Evolutionary conservation across 2,329 filamentous ascomycete species (phyloP).

Genomic region (Didymosphaeria variabile): DNA sequence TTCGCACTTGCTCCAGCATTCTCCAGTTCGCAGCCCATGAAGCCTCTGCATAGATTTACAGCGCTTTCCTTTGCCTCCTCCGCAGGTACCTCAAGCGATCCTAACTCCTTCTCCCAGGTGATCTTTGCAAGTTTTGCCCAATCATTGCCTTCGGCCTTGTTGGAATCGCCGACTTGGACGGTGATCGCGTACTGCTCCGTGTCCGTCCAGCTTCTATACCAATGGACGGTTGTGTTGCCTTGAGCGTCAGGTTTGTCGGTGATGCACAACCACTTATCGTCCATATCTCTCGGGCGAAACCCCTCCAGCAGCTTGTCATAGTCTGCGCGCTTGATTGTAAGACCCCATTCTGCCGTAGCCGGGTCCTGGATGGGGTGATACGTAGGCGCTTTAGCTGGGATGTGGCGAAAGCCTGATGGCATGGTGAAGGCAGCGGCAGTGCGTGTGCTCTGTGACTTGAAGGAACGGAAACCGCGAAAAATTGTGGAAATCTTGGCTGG

Average conservation of each 20-base stretch:
- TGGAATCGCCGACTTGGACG: neutral
- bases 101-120: neutral
- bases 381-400: neutral
- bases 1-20: neutral
- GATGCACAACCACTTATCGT: constrained; percentile 1
- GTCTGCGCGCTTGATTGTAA: neutral
- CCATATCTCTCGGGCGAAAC: constrained; percentile 4
- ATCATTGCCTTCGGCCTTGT: neutral
- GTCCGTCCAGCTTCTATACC: constrained; percentile 1
- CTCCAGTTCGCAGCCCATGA: neutral
- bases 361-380: constrained; percentile 4
- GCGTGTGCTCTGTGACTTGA: neutral
- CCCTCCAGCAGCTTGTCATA: constrained; percentile 6
- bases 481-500: no score
- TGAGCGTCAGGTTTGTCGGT: constrained; percentile 4
- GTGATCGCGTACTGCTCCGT: neutral
- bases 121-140: constrained; percentile 4
- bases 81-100: neutral
- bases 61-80: constrained; percentile 3
- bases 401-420: neutral
- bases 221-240: constrained; percentile 8
- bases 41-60: neutral
- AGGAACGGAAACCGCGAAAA: neutral
- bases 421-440: neutral
- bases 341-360: constrained; percentile 2